Conservation (phyloP, 768 basidiomycete species). For the Flagelloscypha sp. region DNA sequence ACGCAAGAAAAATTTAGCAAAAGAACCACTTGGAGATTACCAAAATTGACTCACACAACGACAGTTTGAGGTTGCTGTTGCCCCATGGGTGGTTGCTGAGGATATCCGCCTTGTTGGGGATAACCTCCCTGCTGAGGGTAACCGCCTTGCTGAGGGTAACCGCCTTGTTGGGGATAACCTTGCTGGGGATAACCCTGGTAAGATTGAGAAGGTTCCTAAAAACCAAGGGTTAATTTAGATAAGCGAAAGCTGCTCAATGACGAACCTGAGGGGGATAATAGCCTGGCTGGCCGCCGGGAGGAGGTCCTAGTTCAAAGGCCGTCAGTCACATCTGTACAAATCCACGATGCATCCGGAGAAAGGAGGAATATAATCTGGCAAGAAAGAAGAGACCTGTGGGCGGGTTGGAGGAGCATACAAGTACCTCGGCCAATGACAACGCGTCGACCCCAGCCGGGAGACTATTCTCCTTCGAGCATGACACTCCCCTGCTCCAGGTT, state of each 20-base stretch:
- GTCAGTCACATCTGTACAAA: too few relatives aligned
- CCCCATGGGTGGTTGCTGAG: conserved; percentile 51
- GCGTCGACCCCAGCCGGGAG: too few relatives aligned
- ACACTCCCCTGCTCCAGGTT: too few relatives aligned
- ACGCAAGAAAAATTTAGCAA: too few relatives aligned
- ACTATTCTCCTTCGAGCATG: too few relatives aligned
- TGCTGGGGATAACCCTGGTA: conserved; percentile 43
- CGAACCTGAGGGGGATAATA: conserved; percentile 54
- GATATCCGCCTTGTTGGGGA: conserved; percentile 35
- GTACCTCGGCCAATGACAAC: too few relatives aligned
- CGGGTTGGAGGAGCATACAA: too few relatives aligned
- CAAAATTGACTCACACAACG: conserved; percentile 52
- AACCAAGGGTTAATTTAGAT: conserved; percentile 3
- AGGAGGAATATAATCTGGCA: too few relatives aligned
- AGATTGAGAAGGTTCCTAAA: conserved; percentile 61
- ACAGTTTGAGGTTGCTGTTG: conserved; percentile 63
- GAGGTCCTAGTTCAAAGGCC: too few relatives aligned
- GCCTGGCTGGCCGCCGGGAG: conserved; percentile 58
- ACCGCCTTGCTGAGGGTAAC: conserved; percentile 19
- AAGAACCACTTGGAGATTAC: not conserved
- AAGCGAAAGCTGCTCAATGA: not conserved
- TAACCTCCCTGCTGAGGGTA: conserved; percentile 18
- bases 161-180: conserved; percentile 28
- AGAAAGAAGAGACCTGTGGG: too few relatives aligned
- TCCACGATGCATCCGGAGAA: too few relatives aligned